Base-by-base conservation (phyloP, 1,284 basidiomycete genomes). In the Rhodotorula sp. region DNA sequence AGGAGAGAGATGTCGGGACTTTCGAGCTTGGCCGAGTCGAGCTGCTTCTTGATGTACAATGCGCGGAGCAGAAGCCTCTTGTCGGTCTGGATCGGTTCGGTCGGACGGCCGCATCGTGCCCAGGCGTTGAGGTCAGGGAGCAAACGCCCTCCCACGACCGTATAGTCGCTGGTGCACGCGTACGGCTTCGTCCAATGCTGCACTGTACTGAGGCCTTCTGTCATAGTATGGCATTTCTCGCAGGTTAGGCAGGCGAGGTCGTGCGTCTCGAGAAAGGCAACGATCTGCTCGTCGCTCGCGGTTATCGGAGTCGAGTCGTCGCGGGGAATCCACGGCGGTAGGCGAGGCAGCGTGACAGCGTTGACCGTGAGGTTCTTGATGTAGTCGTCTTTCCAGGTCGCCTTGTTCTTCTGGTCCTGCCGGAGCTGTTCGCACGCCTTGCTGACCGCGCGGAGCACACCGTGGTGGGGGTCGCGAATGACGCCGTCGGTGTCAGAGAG, bases 321-420 rank as follows among this genome's bases (percentile, higher is more conserved):
- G 54, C 62, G 59, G 6, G 62, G 65, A 26, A 70, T 47, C 40
- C 62, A 65, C 4, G 55, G 44, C 11, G 62, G 65, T 0, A 70
- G 51, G 26, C 54, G 59, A 16, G 65, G 69, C 4, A 70, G 59
- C 24, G 10, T n/a, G 46, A 70, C 30, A 11, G 18, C 16, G 5
- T 15, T 6, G 53, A 26, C 16, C 15, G 34, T 2, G 11, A 51
- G 34, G 15, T 22, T 51, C 20, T 59, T 18, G 18, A 68, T 13
- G n/a, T 28, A 22, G 22, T 16, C 4, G 24, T 30, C 34, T 50
- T 22, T 37, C 48, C 44, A n/a, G 20, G 8, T 24, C 2, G 5
- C 7, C 28, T 28, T 7, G 24, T 2, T 24, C 20, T 34, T 2
- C 24, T 37, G 13, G 15, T 44, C 64, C 2, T 44, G 3, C n/a